Base-by-base conservation (phyloP, 192 early-diverging fungal genomes). In the Diversispora eburnea region DNA sequence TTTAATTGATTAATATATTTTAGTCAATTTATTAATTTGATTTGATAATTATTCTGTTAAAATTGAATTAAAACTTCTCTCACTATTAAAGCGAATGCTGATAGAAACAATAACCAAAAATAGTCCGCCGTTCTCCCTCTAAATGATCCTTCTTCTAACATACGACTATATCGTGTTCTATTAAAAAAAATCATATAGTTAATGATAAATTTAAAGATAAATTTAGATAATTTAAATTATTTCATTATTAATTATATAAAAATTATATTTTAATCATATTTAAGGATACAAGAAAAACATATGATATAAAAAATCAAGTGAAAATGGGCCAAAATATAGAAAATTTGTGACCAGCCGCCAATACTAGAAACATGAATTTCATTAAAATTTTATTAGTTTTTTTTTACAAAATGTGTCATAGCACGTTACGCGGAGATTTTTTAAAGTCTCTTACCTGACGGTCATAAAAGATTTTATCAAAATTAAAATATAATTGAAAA, bases 81-180 rank as follows among this genome's bases (percentile, higher is more conserved):
- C 72, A 88, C 90, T 62, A 93, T 61, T 41, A 82, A 75, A 51
- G 81, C 84, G 17, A 82, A 42, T 22, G 87, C 87, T 22, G 90
- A 84, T 8, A 95, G 82, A 33, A 95, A 57, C 47, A 99, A 69
- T 76, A 95, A 82, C 94, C 94, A 97, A 13, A 93, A 82, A 81
- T 95, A 99, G 80, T 99, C 98, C 17, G 93, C 94, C 1, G 92
- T 90, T 55, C 93, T 86, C 46, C 87, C 90, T 57, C 94, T 84
- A 79, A 93, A 99, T 48, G 92, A 94, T 3, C 93, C 94, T 79
- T 96, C 94, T 77, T 99, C 98, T 49, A 99, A 83, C 88, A 93
- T 93, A 17, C 94, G 84, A 75, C 88, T 92, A 77, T 98, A 95
- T 70, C 92, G 88, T 8, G 90, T 86, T 41, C 90, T 93, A 76